These are phyloP conservation scores for Pleoardoris graminearum DNA, from an alignment of 2,329 filamentous ascomycete genomes.

Conservation along the genomic window DNA sequence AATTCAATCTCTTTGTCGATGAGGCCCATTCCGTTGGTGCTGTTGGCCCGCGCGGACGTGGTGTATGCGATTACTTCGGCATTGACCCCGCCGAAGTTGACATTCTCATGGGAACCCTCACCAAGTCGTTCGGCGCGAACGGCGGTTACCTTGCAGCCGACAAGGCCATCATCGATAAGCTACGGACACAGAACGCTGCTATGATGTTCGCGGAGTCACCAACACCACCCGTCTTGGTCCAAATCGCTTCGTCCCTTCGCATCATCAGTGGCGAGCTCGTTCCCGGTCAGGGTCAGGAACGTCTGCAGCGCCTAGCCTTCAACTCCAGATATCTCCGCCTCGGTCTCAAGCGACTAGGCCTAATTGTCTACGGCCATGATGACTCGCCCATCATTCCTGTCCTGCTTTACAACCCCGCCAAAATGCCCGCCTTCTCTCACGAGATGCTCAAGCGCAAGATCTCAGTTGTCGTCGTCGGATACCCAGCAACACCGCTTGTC, in stretches of 20 bases:
- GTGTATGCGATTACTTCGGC: constrained; percentile 96
- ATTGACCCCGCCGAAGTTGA: constrained; percentile 87
- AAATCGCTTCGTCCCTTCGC: constrained; percentile 83
- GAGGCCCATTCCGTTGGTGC: constrained; percentile 97
- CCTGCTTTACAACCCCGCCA: constrained; percentile 95
- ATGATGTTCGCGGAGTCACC: constrained; percentile 87
- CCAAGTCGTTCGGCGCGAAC: constrained; percentile 97
- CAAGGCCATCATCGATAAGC: constrained; percentile 88
- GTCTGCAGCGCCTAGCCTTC: constrained; percentile 93
- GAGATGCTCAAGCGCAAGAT: constrained; percentile 99
- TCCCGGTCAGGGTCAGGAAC: constrained; percentile 92
- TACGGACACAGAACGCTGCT: constrained; percentile 81
- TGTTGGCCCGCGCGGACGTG: constrained; percentile 82
- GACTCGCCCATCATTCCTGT: constrained; percentile 96
- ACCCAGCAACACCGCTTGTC: constrained; percentile 93
- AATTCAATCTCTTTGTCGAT: constrained; percentile 93
- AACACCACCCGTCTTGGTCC: constrained; percentile 82
- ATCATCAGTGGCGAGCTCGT: constrained; percentile 87
- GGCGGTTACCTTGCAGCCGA: constrained; percentile 93
- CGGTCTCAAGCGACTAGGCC: constrained; percentile 92
- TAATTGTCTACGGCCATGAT: constrained; percentile 96
- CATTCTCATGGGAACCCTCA: constrained; percentile 96
- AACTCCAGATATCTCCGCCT: constrained; percentile 98
- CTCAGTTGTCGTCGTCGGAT: constrained; percentile 94
- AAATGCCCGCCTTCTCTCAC: constrained; percentile 97